Base-by-base conservation (phyloP, 805 yeast species). In the Ogataea saltuana region DNA sequence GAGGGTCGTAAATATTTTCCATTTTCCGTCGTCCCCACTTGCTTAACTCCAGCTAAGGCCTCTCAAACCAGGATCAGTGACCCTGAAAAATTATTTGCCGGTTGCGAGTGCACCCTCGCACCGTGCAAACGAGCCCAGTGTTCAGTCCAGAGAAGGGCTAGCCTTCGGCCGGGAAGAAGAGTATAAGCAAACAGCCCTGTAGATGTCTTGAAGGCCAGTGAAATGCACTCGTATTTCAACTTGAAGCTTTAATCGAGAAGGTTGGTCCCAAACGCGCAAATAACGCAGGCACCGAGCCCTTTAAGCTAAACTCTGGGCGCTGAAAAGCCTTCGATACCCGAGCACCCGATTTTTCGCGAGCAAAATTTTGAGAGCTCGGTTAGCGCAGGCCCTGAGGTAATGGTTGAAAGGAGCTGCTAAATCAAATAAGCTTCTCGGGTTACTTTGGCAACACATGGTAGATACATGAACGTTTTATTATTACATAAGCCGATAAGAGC, bases 251-350 rank as follows among this genome's bases (percentile, higher is more conserved):
- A n/a, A 32, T 19, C 35, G 16, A 19, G 35, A 26, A 19, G 35
- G 35, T 32, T 32, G n/a, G n/a, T n/a, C n/a, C n/a, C n/a, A n/a
- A n/a, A n/a, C n/a, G n/a, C n/a, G n/a, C n/a, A n/a, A n/a, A n/a
- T n/a, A n/a, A n/a, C n/a, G n/a, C n/a, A n/a, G n/a, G n/a, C n/a
- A n/a, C n/a, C n/a, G n/a, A n/a, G n/a, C n/a, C n/a, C n/a, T n/a
- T n/a, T n/a, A n/a, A n/a, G n/a, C n/a, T n/a, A n/a, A n/a, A n/a
- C n/a, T n/a, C n/a, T n/a, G n/a, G n/a, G n/a, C n/a, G n/a, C n/a
- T n/a, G n/a, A n/a, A n/a, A n/a, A 11, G 12, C 38, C 38, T 34
- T 11, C 22, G 16, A 16, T 34, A 34, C 19, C 38, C 38, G 38
- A 34, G 31, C 5, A 8, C n/a, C 12, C 23, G 16, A 22, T 7